phyloP scores from a whole-genome alignment of 2,329 filamentous ascomycete genomes.

The Calonectria montana region DNA sequence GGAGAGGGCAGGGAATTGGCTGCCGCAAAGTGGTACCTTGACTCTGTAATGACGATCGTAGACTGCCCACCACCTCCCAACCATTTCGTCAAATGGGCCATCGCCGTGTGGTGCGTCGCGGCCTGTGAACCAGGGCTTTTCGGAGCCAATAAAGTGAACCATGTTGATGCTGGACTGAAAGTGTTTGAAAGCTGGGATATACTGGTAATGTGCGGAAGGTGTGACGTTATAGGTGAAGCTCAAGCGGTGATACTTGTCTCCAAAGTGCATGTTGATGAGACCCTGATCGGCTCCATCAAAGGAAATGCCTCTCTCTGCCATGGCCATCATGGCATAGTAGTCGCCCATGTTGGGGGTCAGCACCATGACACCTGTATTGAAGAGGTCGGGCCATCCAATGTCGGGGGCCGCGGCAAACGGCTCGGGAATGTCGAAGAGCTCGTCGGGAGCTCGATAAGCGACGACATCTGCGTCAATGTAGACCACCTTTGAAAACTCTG shows the following conservation, averaged over 20 bases:
- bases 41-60: conserved; percentile 86
- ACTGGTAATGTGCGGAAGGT: conserved; percentile 96
- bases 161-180: conserved; percentile 90
- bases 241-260: conserved; percentile 83
- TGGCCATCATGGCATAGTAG: conserved; percentile 84
- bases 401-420: conserved; percentile 83
- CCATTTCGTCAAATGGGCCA: conserved; percentile 83
- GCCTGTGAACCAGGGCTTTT: conserved; percentile 88
- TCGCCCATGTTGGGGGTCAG: conserved; percentile 87
- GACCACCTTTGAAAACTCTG: conserved; percentile 90
- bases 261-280: conserved; percentile 93
- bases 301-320: conserved; percentile 88
- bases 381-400: conserved; percentile 97
- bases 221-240: conserved; percentile 98
- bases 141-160: conserved; percentile 92
- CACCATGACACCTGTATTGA: conserved; percentile 98
- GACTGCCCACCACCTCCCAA: conserved; percentile 92
- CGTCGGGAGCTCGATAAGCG: conserved; percentile 89
- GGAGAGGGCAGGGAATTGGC: neutral
- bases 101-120: conserved; percentile 64
- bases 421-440: conserved; percentile 79
- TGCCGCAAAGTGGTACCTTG: conserved; percentile 50
- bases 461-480: conserved; percentile 96
- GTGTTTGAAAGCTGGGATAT: conserved; percentile 93
- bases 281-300: conserved; percentile 99